Base-by-base conservation (phyloP, 371 early-diverging fungal genomes). In the Mortierella sp. region DNA sequence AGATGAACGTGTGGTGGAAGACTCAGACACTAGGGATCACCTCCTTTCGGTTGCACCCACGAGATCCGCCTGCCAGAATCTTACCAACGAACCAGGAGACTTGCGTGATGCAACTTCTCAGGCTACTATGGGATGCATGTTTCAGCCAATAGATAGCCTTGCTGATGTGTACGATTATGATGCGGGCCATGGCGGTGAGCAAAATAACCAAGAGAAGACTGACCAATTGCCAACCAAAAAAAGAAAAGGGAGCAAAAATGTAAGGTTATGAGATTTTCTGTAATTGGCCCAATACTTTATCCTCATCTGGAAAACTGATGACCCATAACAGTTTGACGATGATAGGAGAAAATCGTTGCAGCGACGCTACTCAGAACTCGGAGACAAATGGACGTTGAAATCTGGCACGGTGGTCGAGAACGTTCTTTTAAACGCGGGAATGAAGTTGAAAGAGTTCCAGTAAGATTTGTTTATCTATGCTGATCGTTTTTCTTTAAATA, bases 121-220 rank as follows among this genome's bases (percentile, higher is more conserved):
- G 50, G n/a, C 50, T n/a, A 50, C 50, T 50, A 50, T 50, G 50
- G 50, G 50, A 50, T 50, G 50, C n/a, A n/a, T 50, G 50, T 14
- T 50, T 50, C 50, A 50, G 14, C 50, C 16, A 50, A 50, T 50
- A 5, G 50, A 50, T 50, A 50, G 14, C 50, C 50, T 50, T 50
- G 50, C 50, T 4, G 50, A 50, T 50, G 50, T 50, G 50, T 3
- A 50, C 50, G 50, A 50, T 50, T 50, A 50, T 50, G 50, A 50
- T 50, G 16, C 50, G 14, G 50, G 50, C 14, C 50, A n/a, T 50
- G 50, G 50, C 50, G 50, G 21, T 50, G 50, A 50, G 50, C 50
- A 50, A 50, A 50, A 50, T 50, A 14, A 50, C 50, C 50, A 50
- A 21, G 14, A 50, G 50, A 50, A 50, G 21, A 14, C 14, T 50